Evolutionary conservation across 2,329 filamentous ascomycete species (phyloP).

Genomic region (Incumbomyces lentus): DNA sequence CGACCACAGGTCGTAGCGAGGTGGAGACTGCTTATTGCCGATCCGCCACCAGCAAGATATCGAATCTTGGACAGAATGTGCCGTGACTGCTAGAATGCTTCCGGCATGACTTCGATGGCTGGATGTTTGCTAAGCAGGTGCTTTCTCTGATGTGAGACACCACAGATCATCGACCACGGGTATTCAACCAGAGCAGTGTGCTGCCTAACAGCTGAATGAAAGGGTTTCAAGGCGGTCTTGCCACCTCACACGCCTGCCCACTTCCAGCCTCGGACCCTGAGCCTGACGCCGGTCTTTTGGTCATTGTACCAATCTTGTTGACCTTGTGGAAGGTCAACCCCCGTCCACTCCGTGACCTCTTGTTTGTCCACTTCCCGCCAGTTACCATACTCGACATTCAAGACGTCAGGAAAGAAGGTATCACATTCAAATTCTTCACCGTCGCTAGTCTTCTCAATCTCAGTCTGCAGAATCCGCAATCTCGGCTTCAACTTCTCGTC

Average conservation of each 20-base stretch:
- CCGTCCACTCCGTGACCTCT: slow-evolving; percentile 33
- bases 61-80: too few species aligned
- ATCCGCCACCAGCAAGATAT: too few species aligned
- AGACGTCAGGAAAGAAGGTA: slow-evolving; percentile 35
- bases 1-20: too few species aligned
- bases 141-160: too few species aligned
- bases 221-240: too few species aligned
- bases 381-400: slow-evolving; percentile 17
- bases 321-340: slow-evolving; percentile 29
- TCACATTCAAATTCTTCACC: slow-evolving; percentile 34
- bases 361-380: slow-evolving; percentile 22
- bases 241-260: not conserved
- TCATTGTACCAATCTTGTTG: slow-evolving; percentile 31
- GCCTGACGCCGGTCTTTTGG: slow-evolving; percentile 39
- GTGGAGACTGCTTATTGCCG: too few species aligned
- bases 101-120: too few species aligned
- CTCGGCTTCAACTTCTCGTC: slow-evolving; percentile 1
- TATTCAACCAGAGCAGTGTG: too few species aligned
- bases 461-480: slow-evolving; percentile 23
- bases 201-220: too few species aligned
- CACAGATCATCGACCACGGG: too few species aligned
- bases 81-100: too few species aligned
- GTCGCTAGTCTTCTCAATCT: slow-evolving; percentile 13
- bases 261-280: slow-evolving; percentile 37
- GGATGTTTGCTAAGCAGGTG: too few species aligned